These are phyloP conservation scores for Anethum foeniculum DNA, from an alignment of 140 eudicot genomes.

Conservation along the genomic window DNA sequence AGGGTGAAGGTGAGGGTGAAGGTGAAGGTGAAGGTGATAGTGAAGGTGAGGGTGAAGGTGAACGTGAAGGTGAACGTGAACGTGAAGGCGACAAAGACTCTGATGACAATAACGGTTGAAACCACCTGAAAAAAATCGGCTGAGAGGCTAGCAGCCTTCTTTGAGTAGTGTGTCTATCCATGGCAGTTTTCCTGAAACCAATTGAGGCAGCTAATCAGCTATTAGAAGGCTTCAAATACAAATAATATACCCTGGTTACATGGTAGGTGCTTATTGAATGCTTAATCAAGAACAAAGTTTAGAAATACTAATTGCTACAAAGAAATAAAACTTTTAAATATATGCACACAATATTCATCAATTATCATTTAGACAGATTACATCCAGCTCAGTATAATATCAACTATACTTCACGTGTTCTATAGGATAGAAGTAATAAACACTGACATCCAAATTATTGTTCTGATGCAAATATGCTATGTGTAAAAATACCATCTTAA, in stretches of 20 bases:
- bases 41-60: slow-evolving; percentile 13
- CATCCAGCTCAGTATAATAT: background rate
- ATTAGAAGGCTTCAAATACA: background rate
- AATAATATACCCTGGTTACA: background rate
- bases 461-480: background rate
- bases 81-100: slow-evolving; percentile 10
- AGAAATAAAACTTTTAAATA: background rate
- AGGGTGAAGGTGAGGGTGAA: slow-evolving; percentile 1
- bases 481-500: background rate
- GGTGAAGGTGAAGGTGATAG: slow-evolving; percentile 23
- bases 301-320: background rate
- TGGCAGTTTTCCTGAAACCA: slow-evolving; percentile 33
- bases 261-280: background rate
- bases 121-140: background rate
- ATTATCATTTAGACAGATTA: background rate
- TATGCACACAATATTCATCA: background rate
- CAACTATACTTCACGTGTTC: background rate
- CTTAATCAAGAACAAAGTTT: background rate
- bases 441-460: background rate
- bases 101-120: slow-evolving; percentile 12
- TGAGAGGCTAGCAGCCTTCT: slow-evolving; percentile 30
- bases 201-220: slow-evolving; percentile 9
- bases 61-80: background rate
- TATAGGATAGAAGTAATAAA: background rate
- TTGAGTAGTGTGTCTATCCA: slow-evolving; percentile 19